These are phyloP conservation scores for Candida dendrica DNA, from an alignment of 805 yeast species.

Conservation along the genomic window DNA sequence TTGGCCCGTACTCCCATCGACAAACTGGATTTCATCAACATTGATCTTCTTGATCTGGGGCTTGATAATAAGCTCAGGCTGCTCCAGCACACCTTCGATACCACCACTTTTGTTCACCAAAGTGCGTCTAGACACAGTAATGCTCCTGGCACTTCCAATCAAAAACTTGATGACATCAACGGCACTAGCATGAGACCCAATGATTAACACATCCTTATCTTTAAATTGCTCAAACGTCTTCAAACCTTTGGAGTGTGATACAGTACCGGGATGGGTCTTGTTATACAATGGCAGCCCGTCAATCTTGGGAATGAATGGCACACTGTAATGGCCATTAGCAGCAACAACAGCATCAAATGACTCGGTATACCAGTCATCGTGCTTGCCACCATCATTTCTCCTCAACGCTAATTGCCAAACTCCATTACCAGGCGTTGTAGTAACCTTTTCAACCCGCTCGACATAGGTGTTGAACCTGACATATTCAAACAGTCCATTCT, in stretches of 20 bases:
- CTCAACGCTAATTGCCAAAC: slow-evolving; percentile 24
- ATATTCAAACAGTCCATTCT: background rate
- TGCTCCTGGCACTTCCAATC: slow-evolving; percentile 17
- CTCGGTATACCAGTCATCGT: slow-evolving; percentile 28
- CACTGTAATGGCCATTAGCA: slow-evolving; percentile 34
- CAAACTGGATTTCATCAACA: slow-evolving; percentile 21
- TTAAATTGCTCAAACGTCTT: slow-evolving; percentile 8
- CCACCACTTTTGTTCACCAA: slow-evolving; percentile 33
- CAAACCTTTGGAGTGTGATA: slow-evolving; percentile 42
- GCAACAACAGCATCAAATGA: slow-evolving; percentile 31
- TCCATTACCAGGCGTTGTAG: slow-evolving; percentile 7
- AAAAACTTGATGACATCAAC: slow-evolving; percentile 35
- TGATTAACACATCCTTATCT: slow-evolving; percentile 22
- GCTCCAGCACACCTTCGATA: slow-evolving; percentile 24
- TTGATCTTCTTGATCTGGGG: slow-evolving; percentile 23
- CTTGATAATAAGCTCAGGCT: slow-evolving; percentile 22
- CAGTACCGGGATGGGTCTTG: slow-evolving; percentile 21
- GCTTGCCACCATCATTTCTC: slow-evolving; percentile 6
- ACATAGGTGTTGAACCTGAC: slow-evolving; percentile 2
- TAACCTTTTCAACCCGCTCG: background rate
- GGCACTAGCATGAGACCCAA: slow-evolving; percentile 34
- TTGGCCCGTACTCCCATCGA: slow-evolving; percentile 22
- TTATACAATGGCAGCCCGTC: slow-evolving; percentile 13
- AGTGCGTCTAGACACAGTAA: slow-evolving; percentile 68
- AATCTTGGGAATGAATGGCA: slow-evolving; percentile 30